Evolutionary conservation across 2,329 filamentous ascomycete species (phyloP).

Genomic region (Coniochaeta ligniaria): DNA sequence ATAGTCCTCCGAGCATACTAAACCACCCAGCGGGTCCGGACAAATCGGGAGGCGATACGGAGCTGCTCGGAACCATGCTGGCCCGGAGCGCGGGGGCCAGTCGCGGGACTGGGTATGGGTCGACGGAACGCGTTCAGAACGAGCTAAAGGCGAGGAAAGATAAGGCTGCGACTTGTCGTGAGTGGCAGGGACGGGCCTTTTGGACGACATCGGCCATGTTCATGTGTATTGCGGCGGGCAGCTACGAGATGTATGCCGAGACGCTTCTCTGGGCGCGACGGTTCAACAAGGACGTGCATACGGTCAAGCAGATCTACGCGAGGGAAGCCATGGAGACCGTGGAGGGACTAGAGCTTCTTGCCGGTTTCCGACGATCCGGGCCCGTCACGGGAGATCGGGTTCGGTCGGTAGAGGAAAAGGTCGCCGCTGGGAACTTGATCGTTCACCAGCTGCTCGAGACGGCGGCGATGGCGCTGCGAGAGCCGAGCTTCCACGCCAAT

Average conservation of each 20-base stretch:
- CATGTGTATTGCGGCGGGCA: conserved; percentile 17
- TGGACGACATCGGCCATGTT: conserved; percentile 19
- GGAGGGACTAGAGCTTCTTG: conserved; percentile 12
- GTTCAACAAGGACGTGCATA: conserved; percentile 19
- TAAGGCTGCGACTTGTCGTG: conserved; percentile 2
- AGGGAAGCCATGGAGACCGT: conserved; percentile 1
- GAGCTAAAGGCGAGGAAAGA: conserved; percentile 1
- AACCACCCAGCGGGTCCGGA: background rate
- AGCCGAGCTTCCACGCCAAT: conserved; percentile 6
- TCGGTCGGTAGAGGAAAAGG: background rate
- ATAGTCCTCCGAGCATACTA: background rate
- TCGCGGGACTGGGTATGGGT: background rate
- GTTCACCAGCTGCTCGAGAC: conserved; percentile 7
- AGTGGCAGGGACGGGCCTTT: conserved; percentile 10
- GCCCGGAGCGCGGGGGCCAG: background rate
- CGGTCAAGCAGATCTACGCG: conserved; percentile 10
- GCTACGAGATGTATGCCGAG: conserved; percentile 14
- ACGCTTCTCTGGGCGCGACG: conserved; percentile 19
- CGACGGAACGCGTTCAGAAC: background rate
- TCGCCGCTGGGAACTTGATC: background rate
- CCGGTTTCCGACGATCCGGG: background rate
- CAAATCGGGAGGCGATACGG: background rate
- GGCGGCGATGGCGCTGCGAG: conserved; percentile 2
- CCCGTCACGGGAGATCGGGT: background rate
- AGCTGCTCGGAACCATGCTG: background rate